Evolutionary conservation across 2,329 filamentous ascomycete genomes (phyloP), one percentile per base, ranked within the genome.

Genomic region (Drechslerella stenobrocha): DNA sequence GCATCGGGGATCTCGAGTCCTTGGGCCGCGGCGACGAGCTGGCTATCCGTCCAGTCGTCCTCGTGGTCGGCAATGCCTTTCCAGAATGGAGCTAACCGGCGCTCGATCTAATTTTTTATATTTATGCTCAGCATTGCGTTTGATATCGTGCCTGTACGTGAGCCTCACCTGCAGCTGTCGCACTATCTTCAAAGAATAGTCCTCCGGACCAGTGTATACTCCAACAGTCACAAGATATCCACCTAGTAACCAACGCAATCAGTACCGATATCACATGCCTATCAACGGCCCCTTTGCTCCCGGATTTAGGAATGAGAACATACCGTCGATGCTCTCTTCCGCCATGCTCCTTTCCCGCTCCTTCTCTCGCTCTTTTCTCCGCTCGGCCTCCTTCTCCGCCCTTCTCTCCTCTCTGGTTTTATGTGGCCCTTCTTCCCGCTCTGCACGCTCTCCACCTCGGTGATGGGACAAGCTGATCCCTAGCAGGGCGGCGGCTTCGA

Each of bases 151-250:
- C 22, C n/a, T 26, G 20, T 13, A 44, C 47, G 23, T 42, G 34
- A 26, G 3, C 15, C 78, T 74, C 81, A 95, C 90, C 86, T 93
- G 92, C 57, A 98, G 79, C 76, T 96, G 91, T 71, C 93, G 84
- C 58, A 97, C 92, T 47, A 89, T 80, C 15, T 83, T 79, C 77
- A 97, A 97, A 80, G 84, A 95, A 76, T 92, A 98, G 77, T 98
- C 93, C 77, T 98, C 93, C 0, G 85, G 80, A 0, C 92, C 91
- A 20, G 89, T 92, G 75, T 98, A 98, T 50, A 91, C 89, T 32
- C 93, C 93, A 75, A 96, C 84, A 0, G 93, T 98, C 28, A 98
- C 93, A 47, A 98, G 79, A 78, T 87, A 98, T 20, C 93, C 93
- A 18, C 93, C 72, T 73, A 44, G 18, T 20, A 11, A 47, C 18